Evolutionary conservation across 345 rosid species (phyloP), one percentile per base, ranked within the genome.

Genomic region (Acer saccharum): DNA sequence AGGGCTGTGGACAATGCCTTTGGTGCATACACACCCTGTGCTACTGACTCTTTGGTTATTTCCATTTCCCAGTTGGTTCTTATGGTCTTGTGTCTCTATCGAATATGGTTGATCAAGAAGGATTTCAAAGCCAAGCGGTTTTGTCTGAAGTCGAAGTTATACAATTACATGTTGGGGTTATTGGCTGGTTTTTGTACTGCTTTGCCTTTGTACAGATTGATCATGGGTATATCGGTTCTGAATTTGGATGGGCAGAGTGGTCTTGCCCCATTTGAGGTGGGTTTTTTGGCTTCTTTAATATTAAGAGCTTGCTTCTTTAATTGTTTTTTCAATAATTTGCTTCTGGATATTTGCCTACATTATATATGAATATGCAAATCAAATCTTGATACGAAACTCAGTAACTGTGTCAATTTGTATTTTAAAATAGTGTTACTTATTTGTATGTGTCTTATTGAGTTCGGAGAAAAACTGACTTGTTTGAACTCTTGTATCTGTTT

Each of bases 11-110:
- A 88, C 76, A 94, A 91, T 89, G 99, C 98, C 18, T 90, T 96
- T 84, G 99, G 99, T 62, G 91, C 89, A 61, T 96, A 94, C 84
- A 94, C 99, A 67, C 99, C 99, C 29, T 94, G 99, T 86, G 97
- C 93, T 55, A 84, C 94, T 23, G 91, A 94, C 81, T 87, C 95
- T 65, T 78, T 94, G 81, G 99, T 94, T 73, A 65, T 94, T 41
- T 78, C 84, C 4, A 21, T 90, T 68, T 87, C 98, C 71, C 90
- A 96, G 78, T 61, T 96, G 84, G 87, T 82, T 78, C 88, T 96
- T 65, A 81, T 90, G 80, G 85, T 87, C 16, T 84, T 96, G 2
- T 94, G 98, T 81, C 74, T 87, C 63, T 92, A 92, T 64, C 89
- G 98, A 14, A 78, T 92, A 74, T 96, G 98, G 98, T 87, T 91